Evolutionary conservation across 345 rosid genomes (phyloP).

Genomic region (Pistacia vera): DNA sequence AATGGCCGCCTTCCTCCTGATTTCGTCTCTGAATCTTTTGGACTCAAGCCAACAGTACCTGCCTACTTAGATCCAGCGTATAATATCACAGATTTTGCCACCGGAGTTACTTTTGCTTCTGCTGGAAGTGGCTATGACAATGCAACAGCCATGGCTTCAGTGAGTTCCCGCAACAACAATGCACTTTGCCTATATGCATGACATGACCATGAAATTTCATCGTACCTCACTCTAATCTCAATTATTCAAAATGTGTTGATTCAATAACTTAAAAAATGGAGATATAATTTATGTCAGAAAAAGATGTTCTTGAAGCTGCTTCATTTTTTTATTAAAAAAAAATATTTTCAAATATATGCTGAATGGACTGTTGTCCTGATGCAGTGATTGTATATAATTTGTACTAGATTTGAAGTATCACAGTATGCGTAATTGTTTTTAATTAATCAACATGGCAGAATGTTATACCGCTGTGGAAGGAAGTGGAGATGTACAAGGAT

Average conservation of each 20-base stretch:
- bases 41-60: slow-evolving; percentile 48
- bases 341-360: no score
- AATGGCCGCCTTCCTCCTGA: slow-evolving; percentile 61
- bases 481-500: slow-evolving; percentile 51
- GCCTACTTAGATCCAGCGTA: slow-evolving; percentile 59
- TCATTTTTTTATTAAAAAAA: no score
- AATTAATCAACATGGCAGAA: slow-evolving; percentile 33
- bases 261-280: no score
- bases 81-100: slow-evolving; percentile 46
- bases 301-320: no score
- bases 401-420: no score
- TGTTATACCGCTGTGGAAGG: slow-evolving; percentile 68
- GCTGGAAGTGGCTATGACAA: slow-evolving; percentile 66
- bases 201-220: no score
- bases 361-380: no score
- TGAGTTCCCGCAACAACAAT: slow-evolving; percentile 23
- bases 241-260: no score
- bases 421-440: no score
- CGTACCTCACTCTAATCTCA: background rate
- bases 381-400: no score
- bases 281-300: no score
- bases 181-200: no score
- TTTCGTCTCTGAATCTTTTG: slow-evolving; percentile 54
- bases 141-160: slow-evolving; percentile 49
- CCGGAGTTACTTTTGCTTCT: slow-evolving; percentile 63